Conservation (phyloP, 345 rosid genomes). For the Boechera divaricarpa region DNA sequence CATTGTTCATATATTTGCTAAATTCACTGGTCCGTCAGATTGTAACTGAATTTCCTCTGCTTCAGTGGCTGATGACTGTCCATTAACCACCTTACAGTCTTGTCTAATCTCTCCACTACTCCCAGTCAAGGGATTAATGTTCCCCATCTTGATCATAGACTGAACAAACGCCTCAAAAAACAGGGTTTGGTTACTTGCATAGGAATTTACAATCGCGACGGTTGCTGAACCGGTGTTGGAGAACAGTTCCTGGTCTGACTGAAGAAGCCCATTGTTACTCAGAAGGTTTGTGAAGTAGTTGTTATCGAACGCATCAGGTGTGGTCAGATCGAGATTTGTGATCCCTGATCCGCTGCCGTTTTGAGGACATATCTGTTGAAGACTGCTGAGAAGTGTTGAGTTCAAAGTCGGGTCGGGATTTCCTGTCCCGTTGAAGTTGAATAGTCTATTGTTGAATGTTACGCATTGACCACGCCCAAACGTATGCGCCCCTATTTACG, state of each 20-base stretch:
- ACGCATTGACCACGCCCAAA: constrained; percentile 62
- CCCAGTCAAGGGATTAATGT: constrained; percentile 58
- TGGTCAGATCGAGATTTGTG: constrained; percentile 54
- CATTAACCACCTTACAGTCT: constrained; percentile 60
- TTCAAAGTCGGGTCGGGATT: constrained; percentile 60
- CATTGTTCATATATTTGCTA: constrained; percentile 26
- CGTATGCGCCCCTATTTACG: constrained; percentile 63
- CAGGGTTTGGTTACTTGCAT: constrained; percentile 49
- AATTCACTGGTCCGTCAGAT: constrained; percentile 26
- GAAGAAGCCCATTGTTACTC: constrained; percentile 54
- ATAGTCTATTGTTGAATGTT: constrained; percentile 49
- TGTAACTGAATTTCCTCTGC: constrained; percentile 13
- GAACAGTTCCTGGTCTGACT: constrained; percentile 63
- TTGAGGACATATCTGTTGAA: constrained; percentile 58
- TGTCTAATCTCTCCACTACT: constrained; percentile 60
- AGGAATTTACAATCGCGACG: constrained; percentile 49
- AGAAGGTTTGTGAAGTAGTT: constrained; percentile 61
- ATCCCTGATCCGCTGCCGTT: constrained; percentile 48
- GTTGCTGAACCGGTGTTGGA: constrained; percentile 57
- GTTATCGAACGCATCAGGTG: constrained; percentile 60
- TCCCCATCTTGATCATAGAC: constrained; percentile 76
- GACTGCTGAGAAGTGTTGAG: constrained; percentile 48
- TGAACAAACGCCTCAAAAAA: constrained; percentile 61
- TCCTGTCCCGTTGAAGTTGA: constrained; percentile 52
- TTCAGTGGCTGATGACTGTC: constrained; percentile 31